phyloP scores from a whole-genome alignment of 2,329 filamentous ascomycete genomes.

The Penicillium sp. region DNA sequence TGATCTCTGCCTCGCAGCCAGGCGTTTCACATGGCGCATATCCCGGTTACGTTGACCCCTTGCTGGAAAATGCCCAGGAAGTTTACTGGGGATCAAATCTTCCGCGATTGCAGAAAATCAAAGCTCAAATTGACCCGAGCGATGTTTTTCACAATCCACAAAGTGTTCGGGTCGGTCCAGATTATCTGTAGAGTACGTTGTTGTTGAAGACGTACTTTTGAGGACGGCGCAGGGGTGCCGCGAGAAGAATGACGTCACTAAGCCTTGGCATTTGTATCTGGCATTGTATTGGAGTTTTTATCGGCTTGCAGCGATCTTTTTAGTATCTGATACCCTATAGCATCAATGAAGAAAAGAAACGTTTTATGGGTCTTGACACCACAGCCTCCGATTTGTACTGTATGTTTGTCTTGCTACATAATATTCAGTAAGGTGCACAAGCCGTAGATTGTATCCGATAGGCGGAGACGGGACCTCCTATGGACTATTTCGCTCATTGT shows the following conservation, averaged over 20 bases:
- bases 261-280: neutral
- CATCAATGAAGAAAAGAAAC: neutral
- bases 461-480: neutral
- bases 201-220: neutral
- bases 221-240: neutral
- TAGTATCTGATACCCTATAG: neutral
- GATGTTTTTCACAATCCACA: conserved; percentile 65
- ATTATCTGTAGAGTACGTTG: neutral
- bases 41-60: conserved; percentile 65
- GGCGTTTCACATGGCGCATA: conserved; percentile 56
- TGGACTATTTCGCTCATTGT: neutral
- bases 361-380: too few relatives aligned
- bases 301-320: neutral
- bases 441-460: too few relatives aligned
- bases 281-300: neutral
- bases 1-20: conserved; percentile 36
- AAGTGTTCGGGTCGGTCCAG: conserved; percentile 37
- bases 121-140: conserved; percentile 56
- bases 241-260: neutral
- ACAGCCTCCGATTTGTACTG: too few relatives aligned
- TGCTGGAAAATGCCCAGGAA: conserved; percentile 50
- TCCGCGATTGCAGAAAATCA: conserved; percentile 53
- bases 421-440: neutral
- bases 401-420: neutral
- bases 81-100: conserved; percentile 63